Evolutionary conservation across 2,329 filamentous ascomycete genomes (phyloP).

Genomic region (Aureobasidium pullulans): DNA sequence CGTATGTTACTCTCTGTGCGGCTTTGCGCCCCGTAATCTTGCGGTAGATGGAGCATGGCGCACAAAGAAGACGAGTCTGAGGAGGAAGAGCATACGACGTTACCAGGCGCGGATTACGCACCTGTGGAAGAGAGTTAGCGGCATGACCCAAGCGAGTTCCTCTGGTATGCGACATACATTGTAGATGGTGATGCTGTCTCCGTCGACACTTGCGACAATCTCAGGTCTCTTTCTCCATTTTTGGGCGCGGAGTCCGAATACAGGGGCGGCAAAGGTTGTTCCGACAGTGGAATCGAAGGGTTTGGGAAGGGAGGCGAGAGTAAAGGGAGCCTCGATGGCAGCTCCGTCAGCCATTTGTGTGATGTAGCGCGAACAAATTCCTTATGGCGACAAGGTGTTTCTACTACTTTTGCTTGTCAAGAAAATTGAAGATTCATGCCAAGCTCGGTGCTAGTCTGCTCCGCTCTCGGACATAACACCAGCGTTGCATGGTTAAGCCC

Average conservation of each 20-base stretch:
- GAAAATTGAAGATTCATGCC: not conserved
- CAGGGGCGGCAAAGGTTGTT: conserved; percentile 35
- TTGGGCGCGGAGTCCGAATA: conserved; percentile 47
- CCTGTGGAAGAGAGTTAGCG: conserved; percentile 31
- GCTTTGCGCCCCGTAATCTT: conserved; percentile 37
- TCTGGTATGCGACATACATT: conserved; percentile 39
- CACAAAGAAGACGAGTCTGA: conserved; percentile 49
- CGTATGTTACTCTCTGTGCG: conserved; percentile 50
- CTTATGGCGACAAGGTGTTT: not conserved
- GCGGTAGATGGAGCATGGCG: conserved; percentile 52
- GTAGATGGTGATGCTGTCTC: conserved; percentile 56
- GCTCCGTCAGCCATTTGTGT: conserved; percentile 8
- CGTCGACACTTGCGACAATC: conserved; percentile 52
- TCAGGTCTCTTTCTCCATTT: conserved; percentile 58
- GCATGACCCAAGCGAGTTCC: not conserved
- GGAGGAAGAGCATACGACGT: conserved; percentile 57
- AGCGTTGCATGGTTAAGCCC: not conserved
- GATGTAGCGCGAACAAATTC: not conserved
- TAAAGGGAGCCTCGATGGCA: conserved; percentile 30
- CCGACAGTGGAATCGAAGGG: conserved; percentile 35
- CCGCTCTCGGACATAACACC: not conserved
- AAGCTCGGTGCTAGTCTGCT: not conserved
- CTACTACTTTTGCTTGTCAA: not conserved
- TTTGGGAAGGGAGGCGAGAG: conserved; percentile 37
- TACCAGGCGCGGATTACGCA: conserved; percentile 53